Conservation (phyloP, 2,329 filamentous ascomycete genomes). For the Fusarium kyushuense region DNA sequence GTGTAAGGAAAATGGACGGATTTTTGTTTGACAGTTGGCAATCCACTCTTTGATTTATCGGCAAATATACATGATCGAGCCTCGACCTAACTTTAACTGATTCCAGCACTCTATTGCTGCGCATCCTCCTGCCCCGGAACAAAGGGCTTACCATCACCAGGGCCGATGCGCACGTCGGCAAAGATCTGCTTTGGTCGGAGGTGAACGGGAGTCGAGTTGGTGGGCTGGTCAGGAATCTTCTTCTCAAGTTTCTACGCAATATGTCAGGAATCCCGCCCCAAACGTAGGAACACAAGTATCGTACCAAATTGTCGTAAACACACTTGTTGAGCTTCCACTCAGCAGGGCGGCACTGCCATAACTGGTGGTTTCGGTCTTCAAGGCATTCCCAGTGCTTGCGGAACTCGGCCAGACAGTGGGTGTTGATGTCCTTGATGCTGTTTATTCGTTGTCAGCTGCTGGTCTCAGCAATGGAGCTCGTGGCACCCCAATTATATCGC, state of each 20-base stretch:
- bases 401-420: constrained; percentile 91
- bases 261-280: constrained; percentile 15
- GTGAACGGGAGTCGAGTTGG: constrained; percentile 78
- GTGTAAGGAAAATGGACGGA: constrained; percentile 10
- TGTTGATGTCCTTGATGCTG: constrained; percentile 95
- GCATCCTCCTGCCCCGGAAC: constrained; percentile 51
- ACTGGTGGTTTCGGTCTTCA: constrained; percentile 96
- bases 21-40: constrained; percentile 34
- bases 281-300: constrained; percentile 47
- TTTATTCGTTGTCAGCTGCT: constrained; percentile 36
- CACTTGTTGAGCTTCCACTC: constrained; percentile 96
- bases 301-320: constrained; percentile 93
- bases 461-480: background rate
- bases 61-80: constrained; percentile 50
- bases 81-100: constrained; percentile 37
- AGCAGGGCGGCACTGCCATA: constrained; percentile 91
- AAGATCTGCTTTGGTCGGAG: constrained; percentile 74
- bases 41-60: constrained; percentile 48
- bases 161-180: constrained; percentile 63
- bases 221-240: constrained; percentile 79
- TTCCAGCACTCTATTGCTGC: constrained; percentile 51
- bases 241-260: constrained; percentile 79
- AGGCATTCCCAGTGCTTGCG: constrained; percentile 94
- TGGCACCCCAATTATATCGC: background rate
- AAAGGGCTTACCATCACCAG: constrained; percentile 60